Evolutionary conservation across 1,284 basidiomycete species (phyloP).

Genomic region (Coniophora puteana): DNA sequence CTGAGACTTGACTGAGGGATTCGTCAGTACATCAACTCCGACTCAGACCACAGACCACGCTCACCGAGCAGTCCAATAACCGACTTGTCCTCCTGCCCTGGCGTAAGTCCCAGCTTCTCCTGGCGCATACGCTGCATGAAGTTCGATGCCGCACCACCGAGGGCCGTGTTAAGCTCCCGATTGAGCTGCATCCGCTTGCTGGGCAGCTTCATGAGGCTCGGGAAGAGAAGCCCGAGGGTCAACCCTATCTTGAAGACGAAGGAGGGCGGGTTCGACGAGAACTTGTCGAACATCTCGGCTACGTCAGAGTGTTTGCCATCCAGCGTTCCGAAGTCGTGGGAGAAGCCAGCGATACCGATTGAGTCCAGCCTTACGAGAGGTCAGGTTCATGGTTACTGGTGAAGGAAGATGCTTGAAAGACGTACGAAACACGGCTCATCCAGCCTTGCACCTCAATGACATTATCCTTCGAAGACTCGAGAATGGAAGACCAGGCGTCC

Average conservation of each 20-base stretch:
- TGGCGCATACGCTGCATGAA: constrained; percentile 40
- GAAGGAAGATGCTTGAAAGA: background rate
- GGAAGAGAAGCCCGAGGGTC: constrained; percentile 41
- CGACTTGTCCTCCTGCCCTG: constrained; percentile 38
- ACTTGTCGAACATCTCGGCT: constrained; percentile 41
- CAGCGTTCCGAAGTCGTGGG: constrained; percentile 53
- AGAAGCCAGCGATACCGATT: constrained; percentile 57
- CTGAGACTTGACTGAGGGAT: constrained; percentile 48
- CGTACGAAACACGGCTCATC: too few relatives aligned
- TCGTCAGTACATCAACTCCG: background rate
- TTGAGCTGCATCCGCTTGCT: constrained; percentile 34
- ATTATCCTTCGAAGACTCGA: too few relatives aligned
- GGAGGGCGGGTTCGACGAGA: too few relatives aligned
- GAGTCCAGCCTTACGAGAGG: constrained; percentile 45
- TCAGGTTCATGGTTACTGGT: background rate
- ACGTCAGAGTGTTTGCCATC: constrained; percentile 44
- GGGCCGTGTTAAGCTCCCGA: constrained; percentile 31
- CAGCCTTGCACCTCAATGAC: too few relatives aligned
- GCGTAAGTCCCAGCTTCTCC: constrained; percentile 26
- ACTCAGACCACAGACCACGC: constrained; percentile 16
- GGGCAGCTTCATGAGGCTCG: constrained; percentile 41
- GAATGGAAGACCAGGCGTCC: too few relatives aligned
- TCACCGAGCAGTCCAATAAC: constrained; percentile 53
- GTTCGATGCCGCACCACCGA: constrained; percentile 43
- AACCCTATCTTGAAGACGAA: constrained; percentile 31